Evolutionary conservation across 495 filamentous ascomycete species (phyloP).

Genomic region (Aspergillus sclerotioniger): DNA sequence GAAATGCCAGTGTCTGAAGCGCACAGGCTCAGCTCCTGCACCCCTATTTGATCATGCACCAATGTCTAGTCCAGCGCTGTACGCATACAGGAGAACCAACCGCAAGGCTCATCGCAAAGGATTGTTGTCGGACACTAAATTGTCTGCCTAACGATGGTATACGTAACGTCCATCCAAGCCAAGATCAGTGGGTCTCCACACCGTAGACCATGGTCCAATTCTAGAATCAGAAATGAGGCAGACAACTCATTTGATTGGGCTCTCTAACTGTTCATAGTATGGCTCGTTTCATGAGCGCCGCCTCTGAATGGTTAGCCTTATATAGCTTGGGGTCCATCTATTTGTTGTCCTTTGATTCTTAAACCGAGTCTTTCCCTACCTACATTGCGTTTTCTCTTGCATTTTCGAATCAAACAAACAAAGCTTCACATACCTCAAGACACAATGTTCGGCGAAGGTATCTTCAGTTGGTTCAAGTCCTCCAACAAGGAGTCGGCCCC

Average conservation of each 20-base stretch:
- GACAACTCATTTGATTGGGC: constrained; percentile 4
- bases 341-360: background rate
- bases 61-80: background rate
- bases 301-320: background rate
- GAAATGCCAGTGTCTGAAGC: background rate
- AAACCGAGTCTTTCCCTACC: background rate
- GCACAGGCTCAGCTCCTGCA: background rate
- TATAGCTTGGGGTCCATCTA: background rate
- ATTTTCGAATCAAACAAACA: background rate
- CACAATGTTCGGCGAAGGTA: constrained; percentile 2
- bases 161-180: constrained; percentile 2
- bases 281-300: background rate
- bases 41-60: background rate
- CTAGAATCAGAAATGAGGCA: background rate
- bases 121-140: background rate
- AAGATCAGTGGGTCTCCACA: constrained; percentile 1
- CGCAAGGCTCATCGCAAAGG: background rate
- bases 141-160: constrained; percentile 2
- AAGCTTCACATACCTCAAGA: background rate
- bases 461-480: constrained; percentile 1
- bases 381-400: background rate
- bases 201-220: background rate
- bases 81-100: background rate
- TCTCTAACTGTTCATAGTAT: background rate
- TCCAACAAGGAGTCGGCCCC: constrained; percentile 4